Evolutionary conservation across 2,329 filamentous ascomycete genomes (phyloP).

Genomic region (Scleromitrula shiraiana): DNA sequence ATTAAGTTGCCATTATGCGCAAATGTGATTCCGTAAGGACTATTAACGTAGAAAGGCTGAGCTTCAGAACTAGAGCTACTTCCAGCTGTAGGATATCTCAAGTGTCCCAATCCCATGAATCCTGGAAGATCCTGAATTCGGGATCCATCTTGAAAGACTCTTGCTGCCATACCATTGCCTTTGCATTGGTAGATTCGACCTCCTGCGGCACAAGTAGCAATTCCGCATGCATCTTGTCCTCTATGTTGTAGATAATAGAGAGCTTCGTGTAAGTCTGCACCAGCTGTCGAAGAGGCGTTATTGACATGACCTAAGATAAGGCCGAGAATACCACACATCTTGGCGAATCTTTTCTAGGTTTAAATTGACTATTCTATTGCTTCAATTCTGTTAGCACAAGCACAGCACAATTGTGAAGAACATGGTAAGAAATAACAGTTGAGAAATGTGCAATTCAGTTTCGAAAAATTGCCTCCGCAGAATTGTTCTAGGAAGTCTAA

Average conservation of each 20-base stretch:
- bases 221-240: slow-evolving; percentile 83
- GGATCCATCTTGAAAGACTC: slow-evolving; percentile 75
- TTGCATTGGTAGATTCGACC: slow-evolving; percentile 85
- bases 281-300: slow-evolving; percentile 41
- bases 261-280: slow-evolving; percentile 60
- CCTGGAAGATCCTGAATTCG: slow-evolving; percentile 69
- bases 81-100: slow-evolving; percentile 85
- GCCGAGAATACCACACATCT: slow-evolving; percentile 56
- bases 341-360: slow-evolving; percentile 9
- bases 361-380: too few species aligned
- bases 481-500: slow-evolving; percentile 25
- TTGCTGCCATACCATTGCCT: slow-evolving; percentile 78
- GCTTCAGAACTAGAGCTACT: slow-evolving; percentile 78
- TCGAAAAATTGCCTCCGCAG: slow-evolving; percentile 19
- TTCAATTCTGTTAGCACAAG: slow-evolving; percentile 6
- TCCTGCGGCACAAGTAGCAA: slow-evolving; percentile 64
- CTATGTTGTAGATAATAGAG: slow-evolving; percentile 65
- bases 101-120: slow-evolving; percentile 78
- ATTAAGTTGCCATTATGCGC: slow-evolving; percentile 86
- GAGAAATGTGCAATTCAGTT: slow-evolving; percentile 3
- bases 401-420: not conserved
- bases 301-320: slow-evolving; percentile 51
- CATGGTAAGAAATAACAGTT: not conserved
- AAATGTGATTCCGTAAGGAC: slow-evolving; percentile 73
- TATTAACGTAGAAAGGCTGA: slow-evolving; percentile 89